Conservation (phyloP, 2,329 filamentous ascomycete species). For the Nigrograna mackinnonii region DNA sequence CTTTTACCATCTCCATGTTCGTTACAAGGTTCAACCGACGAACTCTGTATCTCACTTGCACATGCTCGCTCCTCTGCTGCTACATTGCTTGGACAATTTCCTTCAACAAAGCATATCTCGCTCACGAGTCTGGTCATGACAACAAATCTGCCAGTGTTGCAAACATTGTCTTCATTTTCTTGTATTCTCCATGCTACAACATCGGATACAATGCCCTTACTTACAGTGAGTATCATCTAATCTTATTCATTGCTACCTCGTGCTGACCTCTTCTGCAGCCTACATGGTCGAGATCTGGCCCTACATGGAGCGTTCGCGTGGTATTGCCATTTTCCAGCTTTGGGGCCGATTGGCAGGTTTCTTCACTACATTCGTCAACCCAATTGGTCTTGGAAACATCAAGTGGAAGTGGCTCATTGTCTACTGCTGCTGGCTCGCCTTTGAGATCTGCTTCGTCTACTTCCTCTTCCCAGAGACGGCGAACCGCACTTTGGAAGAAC, state of each 20-base stretch:
- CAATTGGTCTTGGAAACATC: conserved; percentile 62
- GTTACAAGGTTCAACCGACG: conserved; percentile 59
- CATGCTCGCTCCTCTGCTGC: conserved; percentile 25
- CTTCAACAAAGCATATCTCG: conserved; percentile 51
- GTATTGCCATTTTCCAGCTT: conserved; percentile 60
- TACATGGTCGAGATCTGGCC: conserved; percentile 54
- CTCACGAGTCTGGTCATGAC: conserved; percentile 17
- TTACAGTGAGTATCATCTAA: conserved; percentile 45
- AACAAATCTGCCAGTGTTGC: conserved; percentile 45
- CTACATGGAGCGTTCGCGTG: conserved; percentile 50
- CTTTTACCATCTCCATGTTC: conserved; percentile 55
- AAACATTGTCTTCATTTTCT: conserved; percentile 51
- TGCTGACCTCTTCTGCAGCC: conserved; percentile 44
- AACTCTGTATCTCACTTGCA: conserved; percentile 54
- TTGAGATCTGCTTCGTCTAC: conserved; percentile 63
- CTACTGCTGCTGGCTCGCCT: conserved; percentile 61
- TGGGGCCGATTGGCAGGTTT: conserved; percentile 63
- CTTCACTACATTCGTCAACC: conserved; percentile 63
- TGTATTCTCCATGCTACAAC: conserved; percentile 56
- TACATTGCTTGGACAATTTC: conserved; percentile 43
- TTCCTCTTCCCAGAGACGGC: conserved; percentile 71
- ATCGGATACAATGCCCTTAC: conserved; percentile 66
- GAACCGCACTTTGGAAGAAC: conserved; percentile 68
- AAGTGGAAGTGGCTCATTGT: conserved; percentile 68
- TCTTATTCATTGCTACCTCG: not conserved